Conservation (phyloP, 2,329 filamentous ascomycete genomes). For the Phialophora expanda region DNA sequence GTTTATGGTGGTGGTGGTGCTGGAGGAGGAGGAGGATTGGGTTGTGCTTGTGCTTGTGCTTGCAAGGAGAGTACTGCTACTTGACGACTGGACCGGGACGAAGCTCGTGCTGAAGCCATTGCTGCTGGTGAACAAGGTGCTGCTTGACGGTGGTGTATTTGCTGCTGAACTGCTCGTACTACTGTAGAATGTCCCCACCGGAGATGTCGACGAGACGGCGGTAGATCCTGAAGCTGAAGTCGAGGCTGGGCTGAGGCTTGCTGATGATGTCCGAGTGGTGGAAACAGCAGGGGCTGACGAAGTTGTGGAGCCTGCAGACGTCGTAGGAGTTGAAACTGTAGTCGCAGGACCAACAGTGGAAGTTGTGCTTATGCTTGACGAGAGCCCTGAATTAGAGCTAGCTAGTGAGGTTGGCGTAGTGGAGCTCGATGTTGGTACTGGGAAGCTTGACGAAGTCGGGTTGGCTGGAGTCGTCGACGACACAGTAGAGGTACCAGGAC, state of each 20-base stretch:
- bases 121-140: not conserved
- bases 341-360: not conserved
- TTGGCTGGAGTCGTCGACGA: not conserved
- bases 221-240: not conserved
- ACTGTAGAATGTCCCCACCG: not conserved
- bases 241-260: not conserved
- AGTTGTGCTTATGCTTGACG: not conserved
- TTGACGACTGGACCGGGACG: not conserved
- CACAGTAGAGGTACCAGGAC: slow-evolving; percentile 2
- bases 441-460: slow-evolving; percentile 4
- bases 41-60: slow-evolving; percentile 3
- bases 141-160: not conserved
- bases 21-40: not conserved
- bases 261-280: not conserved
- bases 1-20: not conserved
- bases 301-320: not conserved
- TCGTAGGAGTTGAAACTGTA: not conserved
- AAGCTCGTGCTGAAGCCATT: slow-evolving; percentile 14
- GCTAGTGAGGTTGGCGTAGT: not conserved
- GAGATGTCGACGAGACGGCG: not conserved
- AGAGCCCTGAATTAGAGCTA: not conserved
- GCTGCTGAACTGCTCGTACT: not conserved
- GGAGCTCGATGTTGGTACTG: not conserved
- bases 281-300: not conserved
- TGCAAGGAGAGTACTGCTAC: not conserved